Evolutionary conservation across 108 stramenopile genomes (phyloP), one percentile per base, ranked within the genome.

Genomic region (Pseudonitzschia pungens): DNA sequence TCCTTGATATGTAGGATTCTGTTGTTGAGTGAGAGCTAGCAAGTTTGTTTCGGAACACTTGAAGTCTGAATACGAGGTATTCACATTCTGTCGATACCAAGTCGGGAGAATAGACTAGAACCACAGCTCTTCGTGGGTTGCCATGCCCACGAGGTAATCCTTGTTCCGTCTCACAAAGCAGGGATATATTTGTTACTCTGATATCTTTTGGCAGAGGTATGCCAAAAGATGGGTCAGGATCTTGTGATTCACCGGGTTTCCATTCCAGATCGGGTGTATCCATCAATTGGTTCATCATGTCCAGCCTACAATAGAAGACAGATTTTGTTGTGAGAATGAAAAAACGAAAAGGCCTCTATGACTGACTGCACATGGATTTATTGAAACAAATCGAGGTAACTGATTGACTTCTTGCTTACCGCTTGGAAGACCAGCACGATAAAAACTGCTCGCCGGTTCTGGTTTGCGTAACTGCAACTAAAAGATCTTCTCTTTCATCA

Each of bases 351-450:
- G 40, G 55, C 20, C 55, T 10, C 10, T 9, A 43, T 43, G 9
- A 43, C 42, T 9, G 11, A 43, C 42, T 11, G 42, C n/a, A n/a
- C n/a, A n/a, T n/a, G n/a, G n/a, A n/a, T n/a, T n/a, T n/a, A n/a
- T n/a, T n/a, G n/a, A n/a, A 43, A 43, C 9, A 43, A 43, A 6
- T 43, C 9, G 11, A 43, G 11, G 6, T 43, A 6, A 43, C 11
- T 43, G 42, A 43, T 43, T 43, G 42, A 28, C 0, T 8, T 54
- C 36, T 69, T 55, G 21, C 77, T 66, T 52, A 77, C 77, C 77
- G 31, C 33, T 73, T 79, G 12, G 72, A 69, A 5, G 81, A 82
- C 81, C 81, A 82, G 59, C 76, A 77, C 4, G 77, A 77, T 45
- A 82, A 50, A 53, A 70, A 82, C 53, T 82, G 81, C n/a, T 43